Evolutionary conservation across 2,329 filamentous ascomycete genomes (phyloP).

Genomic region (Sarocladium oryzae): DNA sequence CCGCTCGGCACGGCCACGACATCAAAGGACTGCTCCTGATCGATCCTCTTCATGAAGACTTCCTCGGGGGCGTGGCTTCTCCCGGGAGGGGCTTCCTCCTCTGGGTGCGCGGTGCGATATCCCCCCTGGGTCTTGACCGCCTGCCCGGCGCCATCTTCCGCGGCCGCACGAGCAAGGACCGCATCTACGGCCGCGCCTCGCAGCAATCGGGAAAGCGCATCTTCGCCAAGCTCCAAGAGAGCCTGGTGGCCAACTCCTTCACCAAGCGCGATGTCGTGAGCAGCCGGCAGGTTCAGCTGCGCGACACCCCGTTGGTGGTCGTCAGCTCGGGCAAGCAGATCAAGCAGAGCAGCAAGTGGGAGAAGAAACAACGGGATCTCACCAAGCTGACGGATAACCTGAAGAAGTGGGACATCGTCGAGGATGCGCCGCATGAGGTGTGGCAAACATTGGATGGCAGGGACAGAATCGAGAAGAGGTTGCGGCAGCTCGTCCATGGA

Average conservation of each 20-base stretch:
- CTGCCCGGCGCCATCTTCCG: constrained; percentile 75
- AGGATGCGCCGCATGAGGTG: constrained; percentile 76
- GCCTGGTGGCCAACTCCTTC: constrained; percentile 76
- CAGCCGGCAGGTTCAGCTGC: constrained; percentile 71
- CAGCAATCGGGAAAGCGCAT: constrained; percentile 78
- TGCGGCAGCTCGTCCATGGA: constrained; percentile 57
- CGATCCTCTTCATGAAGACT: constrained; percentile 83
- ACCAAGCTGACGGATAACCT: constrained; percentile 74
- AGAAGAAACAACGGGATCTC: constrained; percentile 76
- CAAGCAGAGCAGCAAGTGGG: constrained; percentile 64
- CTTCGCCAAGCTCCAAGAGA: constrained; percentile 90
- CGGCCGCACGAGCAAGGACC: constrained; percentile 73
- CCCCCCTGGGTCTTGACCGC: constrained; percentile 78
- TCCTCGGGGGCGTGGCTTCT: constrained; percentile 61
- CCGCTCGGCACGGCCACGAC: constrained; percentile 68
- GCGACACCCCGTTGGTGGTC: constrained; percentile 69
- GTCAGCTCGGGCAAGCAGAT: constrained; percentile 75
- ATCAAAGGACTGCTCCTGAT: constrained; percentile 77
- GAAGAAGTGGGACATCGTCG: constrained; percentile 78
- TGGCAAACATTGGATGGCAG: constrained; percentile 73
- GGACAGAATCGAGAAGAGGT: constrained; percentile 68
- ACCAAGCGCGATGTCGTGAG: constrained; percentile 76
- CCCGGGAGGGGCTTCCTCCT: constrained; percentile 72
- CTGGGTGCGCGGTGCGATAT: constrained; percentile 81
- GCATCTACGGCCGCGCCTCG: constrained; percentile 73